Conservation (phyloP, 75 land plant species). For the Gnetum montanum region DNA sequence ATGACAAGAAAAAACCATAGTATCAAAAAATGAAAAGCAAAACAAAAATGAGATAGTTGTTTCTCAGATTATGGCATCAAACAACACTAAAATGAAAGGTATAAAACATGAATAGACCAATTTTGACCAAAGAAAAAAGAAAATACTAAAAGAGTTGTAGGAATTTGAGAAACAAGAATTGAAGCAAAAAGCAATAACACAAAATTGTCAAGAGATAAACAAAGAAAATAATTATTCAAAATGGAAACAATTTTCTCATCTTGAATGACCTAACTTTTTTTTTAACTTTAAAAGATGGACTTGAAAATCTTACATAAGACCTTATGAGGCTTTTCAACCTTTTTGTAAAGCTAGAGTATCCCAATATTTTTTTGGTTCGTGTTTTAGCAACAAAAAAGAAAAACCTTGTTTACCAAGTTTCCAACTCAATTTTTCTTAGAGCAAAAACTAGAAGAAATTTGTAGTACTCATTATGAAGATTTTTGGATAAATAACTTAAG, state of each 20-base stretch:
- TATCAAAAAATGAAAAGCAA: too few relatives aligned
- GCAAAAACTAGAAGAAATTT: not conserved
- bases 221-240: too few relatives aligned
- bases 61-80: too few relatives aligned
- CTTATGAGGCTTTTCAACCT: not conserved
- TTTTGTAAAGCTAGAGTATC: not conserved
- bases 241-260: not conserved
- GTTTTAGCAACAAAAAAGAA: not conserved
- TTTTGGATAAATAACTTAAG: not conserved
- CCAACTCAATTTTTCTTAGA: not conserved
- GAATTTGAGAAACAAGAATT: too few relatives aligned
- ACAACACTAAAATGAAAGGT: too few relatives aligned
- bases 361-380: not conserved
- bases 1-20: too few relatives aligned
- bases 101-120: too few relatives aligned
- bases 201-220: not conserved
- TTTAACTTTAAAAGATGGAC: not conserved
- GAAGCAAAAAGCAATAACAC: too few relatives aligned
- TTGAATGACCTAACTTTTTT: not conserved
- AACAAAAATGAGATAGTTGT: too few relatives aligned
- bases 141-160: too few relatives aligned
- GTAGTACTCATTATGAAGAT: not conserved
- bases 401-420: not conserved
- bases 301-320: not conserved
- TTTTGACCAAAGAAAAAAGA: too few relatives aligned